Conservation (phyloP, 2,329 filamentous ascomycete species). For the Penicillium sp. region DNA sequence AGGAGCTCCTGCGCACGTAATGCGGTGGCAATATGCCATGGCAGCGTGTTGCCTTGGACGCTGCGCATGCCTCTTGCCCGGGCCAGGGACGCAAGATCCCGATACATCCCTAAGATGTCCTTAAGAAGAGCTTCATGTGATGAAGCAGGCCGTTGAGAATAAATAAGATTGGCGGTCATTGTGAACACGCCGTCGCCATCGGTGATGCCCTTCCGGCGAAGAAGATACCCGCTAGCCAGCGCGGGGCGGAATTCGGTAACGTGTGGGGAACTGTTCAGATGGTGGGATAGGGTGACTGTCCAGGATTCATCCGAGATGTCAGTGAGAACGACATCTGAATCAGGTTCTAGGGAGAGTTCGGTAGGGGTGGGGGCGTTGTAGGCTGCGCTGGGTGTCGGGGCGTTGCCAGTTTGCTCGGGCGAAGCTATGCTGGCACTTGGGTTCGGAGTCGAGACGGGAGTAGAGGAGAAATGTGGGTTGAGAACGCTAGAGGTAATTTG, state of each 20-base stretch:
- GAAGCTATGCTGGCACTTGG: conserved; percentile 36
- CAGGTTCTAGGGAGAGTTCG: conserved; percentile 42
- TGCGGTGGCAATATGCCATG: conserved; percentile 51
- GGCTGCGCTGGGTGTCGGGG: conserved; percentile 38
- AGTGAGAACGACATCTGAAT: conserved; percentile 58
- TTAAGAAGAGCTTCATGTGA: conserved; percentile 40
- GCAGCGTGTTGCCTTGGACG: conserved; percentile 43
- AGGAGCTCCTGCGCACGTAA: conserved; percentile 44
- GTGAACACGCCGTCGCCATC: conserved; percentile 44
- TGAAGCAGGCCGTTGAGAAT: conserved; percentile 30
- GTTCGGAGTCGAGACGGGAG: conserved; percentile 42
- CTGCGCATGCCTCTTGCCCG: conserved; percentile 44
- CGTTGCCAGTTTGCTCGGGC: conserved; percentile 44
- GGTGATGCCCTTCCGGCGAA: conserved; percentile 45
- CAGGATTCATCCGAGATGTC: conserved; percentile 62
- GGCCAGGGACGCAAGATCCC: conserved; percentile 45
- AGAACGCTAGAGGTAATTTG: conserved; percentile 35
- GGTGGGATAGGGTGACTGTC: conserved; percentile 56
- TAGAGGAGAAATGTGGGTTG: conserved; percentile 35
- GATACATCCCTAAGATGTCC: conserved; percentile 47
- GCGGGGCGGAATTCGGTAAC: conserved; percentile 45
- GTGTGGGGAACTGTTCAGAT: conserved; percentile 42
- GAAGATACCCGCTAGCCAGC: conserved; percentile 47
- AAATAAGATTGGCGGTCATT: conserved; percentile 45
- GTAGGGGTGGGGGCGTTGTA: conserved; percentile 41